These are phyloP conservation scores for Anisodus acutangulus DNA, from an alignment of 257 asterid species.

Conservation along the genomic window DNA sequence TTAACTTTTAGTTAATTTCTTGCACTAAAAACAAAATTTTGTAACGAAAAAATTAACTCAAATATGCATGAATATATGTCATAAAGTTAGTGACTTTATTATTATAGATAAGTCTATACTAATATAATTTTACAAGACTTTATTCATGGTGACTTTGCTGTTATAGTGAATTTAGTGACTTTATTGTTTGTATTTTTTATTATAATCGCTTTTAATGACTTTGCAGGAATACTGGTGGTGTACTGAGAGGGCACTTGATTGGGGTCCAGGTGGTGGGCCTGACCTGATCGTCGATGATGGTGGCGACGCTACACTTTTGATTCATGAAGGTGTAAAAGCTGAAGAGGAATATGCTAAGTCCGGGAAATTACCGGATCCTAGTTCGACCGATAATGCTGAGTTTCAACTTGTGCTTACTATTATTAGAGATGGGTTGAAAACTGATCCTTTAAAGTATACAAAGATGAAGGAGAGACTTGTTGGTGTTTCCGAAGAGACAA, in stretches of 20 bases:
- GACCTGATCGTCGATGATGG: constrained; percentile 89
- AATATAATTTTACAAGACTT: too few species aligned
- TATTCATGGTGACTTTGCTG: too few species aligned
- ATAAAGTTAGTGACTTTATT: too few species aligned
- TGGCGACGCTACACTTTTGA: constrained; percentile 78
- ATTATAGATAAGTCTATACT: too few species aligned
- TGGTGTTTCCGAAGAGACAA: constrained; percentile 91
- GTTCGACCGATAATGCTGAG: constrained; percentile 73
- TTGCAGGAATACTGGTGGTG: constrained; percentile 96
- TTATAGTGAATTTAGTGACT: too few species aligned
- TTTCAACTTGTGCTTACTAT: constrained; percentile 76
- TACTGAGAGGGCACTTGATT: constrained; percentile 82
- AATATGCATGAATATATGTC: too few species aligned
- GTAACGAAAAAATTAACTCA: too few species aligned
- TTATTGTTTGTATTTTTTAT: too few species aligned
- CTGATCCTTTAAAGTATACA: constrained; percentile 64
- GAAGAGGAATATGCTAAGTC: constrained; percentile 69
- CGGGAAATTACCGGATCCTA: constrained; percentile 71
- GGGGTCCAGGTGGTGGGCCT: constrained; percentile 91
- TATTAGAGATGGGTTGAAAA: constrained; percentile 70
- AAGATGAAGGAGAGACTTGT: constrained; percentile 84
- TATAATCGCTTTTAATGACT: too few species aligned
- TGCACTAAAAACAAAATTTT: too few species aligned
- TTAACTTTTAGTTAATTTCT: too few species aligned
- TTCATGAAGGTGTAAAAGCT: constrained; percentile 91